Base-by-base conservation (phyloP, 495 filamentous ascomycete species). In the Hyaloscypha variabilis region DNA sequence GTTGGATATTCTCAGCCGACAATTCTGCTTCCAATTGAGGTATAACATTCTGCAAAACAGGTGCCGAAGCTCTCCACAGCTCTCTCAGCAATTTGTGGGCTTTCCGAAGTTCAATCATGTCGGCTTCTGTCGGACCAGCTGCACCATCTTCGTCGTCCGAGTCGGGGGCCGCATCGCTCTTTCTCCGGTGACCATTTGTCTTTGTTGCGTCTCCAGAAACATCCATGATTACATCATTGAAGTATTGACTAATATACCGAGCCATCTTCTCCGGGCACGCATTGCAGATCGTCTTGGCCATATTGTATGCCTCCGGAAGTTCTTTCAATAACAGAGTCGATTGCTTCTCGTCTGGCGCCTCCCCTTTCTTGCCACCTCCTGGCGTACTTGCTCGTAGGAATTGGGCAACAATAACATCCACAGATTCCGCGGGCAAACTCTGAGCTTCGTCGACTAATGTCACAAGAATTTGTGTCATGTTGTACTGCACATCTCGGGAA, bases 321-420 rank as follows among this genome's bases (percentile, higher is more conserved):
- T 96, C 92, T 72, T 95, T 96, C 29, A 92, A 76, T 17, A 91
- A 76, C 26, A 97, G 81, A 0, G 90, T 96, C 3, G 87, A 89
- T 71, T 97, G 93, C 68, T 86, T 91, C 26, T 89, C 85, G 62
- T 91, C 88, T 3, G 50, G 34, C 10, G 84, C 62, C 50, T 81
- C 82, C 26, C 77, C 76, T 5, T 73, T 73, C 72, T 87, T 89
- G 67, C 73, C 78, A 21, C 80, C 78, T 25, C 82, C 81, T 13
- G 89, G 88, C 11, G 52, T 23, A 14, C 55, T 26, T 2, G 92
- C 92, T 65, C 95, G 87, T 52, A 98, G 80, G 72, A 99, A 99
- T 74, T 99, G 95, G 4, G 93, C 93, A 66, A 98, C 88, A 65
- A 99, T 93, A 14, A 94, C 88, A 72, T 99, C 94, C n/a, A 97